Evolutionary conservation across 2,329 filamentous ascomycete species (phyloP), one percentile per base, ranked within the genome.

Genomic region (Lasiodiplodia citricola): DNA sequence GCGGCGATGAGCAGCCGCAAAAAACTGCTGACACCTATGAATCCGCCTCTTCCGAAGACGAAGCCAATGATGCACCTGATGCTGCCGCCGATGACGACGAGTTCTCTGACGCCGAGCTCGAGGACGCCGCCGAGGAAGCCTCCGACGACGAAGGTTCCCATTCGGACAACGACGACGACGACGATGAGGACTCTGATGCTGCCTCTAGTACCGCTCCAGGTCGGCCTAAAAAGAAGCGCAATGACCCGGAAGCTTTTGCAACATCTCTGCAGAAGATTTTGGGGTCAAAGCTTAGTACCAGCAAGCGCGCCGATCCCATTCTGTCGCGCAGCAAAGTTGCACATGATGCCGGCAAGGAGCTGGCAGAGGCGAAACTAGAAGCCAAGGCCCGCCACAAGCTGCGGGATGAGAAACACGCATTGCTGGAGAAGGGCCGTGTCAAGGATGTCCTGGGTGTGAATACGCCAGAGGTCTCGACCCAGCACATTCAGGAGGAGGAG

Each of bases 221-320:
- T 8, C 74, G 75, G 44, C 82, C 81, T 74, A 91, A 89, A 75
- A 89, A 90, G 16, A 98, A 98, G 82, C 91, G 94, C 77, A 97
- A 97, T 81, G 95, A 99, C 80, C 94, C 96, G 2, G 85, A 87
- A 71, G 94, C 93, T 65, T 98, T 99, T 80, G 93, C 95, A 28
- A 97, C 91, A 1, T 97, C 94, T 63, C 93, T 99, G 75, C 91
- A 92, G 73, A 97, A 96, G 80, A 97, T 99, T 78, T 87, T 99
- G 55, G 90, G 90, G 68, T 95, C 93, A 62, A 98, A 98, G 82
- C 86, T 98, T 11, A 91, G 94, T 1, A 89, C 88, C 8, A 87
- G 91, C 38, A 93, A 93, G 77, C 91, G 94, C 28, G 86, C 90
- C 67, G 96, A 99, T 78, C 96, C 96, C 0, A 92, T 99, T n/a